These are phyloP conservation scores for Begonia fuchsioides DNA, from an alignment of 306 rosid species.

Conservation along the genomic window DNA sequence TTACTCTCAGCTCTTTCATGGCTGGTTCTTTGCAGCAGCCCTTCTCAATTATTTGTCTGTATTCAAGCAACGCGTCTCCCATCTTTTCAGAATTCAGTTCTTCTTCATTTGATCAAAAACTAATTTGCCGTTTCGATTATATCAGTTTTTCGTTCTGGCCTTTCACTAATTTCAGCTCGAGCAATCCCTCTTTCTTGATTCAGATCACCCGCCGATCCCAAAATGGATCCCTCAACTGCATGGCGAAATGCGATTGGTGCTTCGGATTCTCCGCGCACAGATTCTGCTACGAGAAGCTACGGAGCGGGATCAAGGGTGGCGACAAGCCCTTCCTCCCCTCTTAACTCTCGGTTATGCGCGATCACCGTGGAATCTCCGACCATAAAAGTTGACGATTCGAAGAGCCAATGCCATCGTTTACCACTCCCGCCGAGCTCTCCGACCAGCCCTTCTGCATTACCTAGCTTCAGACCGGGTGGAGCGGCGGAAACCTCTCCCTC, in stretches of 20 bases:
- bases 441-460: constrained; percentile 60
- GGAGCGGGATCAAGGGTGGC: constrained; percentile 75
- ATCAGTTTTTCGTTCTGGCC: too few species aligned
- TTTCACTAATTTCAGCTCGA: too few species aligned
- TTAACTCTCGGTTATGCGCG: constrained; percentile 39
- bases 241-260: constrained; percentile 10
- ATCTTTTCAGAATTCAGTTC: too few species aligned
- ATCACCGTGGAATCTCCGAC: constrained; percentile 59
- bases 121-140: too few species aligned
- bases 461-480: too few species aligned
- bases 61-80: too few species aligned
- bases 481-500: too few species aligned
- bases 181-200: constrained; percentile 5
- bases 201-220: constrained; percentile 49
- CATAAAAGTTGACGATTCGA: constrained; percentile 67
- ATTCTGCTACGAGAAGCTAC: constrained; percentile 37
- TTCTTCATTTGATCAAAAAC: too few species aligned
- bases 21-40: too few species aligned
- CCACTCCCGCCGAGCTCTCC: constrained; percentile 98
- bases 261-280: too few species aligned
- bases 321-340: constrained; percentile 86
- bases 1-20: too few species aligned
- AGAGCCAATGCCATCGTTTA: constrained; percentile 58
- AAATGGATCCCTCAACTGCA: constrained; percentile 7
- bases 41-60: too few species aligned